Evolutionary conservation across 805 yeast genomes (phyloP), one percentile per base, ranked within the genome.

Genomic region (Alloascoidea hylecoeti): DNA sequence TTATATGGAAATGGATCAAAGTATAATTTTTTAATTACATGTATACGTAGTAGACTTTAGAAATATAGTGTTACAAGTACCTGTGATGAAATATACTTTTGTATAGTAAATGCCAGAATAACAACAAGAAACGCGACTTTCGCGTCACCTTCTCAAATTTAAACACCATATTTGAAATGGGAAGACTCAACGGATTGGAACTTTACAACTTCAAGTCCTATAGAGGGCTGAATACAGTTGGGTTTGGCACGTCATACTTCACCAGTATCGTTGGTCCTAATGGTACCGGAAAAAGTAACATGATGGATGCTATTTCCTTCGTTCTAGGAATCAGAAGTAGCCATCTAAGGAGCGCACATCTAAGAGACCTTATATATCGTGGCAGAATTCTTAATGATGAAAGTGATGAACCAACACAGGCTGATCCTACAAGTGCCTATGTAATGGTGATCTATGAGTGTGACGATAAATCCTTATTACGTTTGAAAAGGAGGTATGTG

Each of bases 211-310:
- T 92, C 74, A 92, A 92, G 61, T 88, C 96, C 1, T 92, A 92
- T 52, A 66, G 71, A 39, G 96, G 95, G 0, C 67, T 70, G 0
- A 68, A 84, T 14, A 66, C 67, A 3, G 72, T 89, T 16, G 94
- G 92, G 2, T 81, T 92, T 56, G 96, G 96, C 0, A 67, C 77
- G 9, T 72, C 88, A 0, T 66, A 70, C 42, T 92, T 92, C 61
- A 84, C 95, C 1, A 78, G 94, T 35, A 83, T 92, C 44, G 82
- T 92, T 41, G 98, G 98, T 1, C 97, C 97, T n/a, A 92, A 92
- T 65, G 98, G 98, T 23, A 81, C 96, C 1, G 98, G 98, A 4
- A 92, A 92, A 60, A 82, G 95, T 33, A 92, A 92, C 52, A 81
- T 92, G 75, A 88, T 92, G 81, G 98, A 92, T 55, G 96, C 98